Conservation (phyloP, 768 basidiomycete genomes). For the Scleroderma bovista region DNA sequence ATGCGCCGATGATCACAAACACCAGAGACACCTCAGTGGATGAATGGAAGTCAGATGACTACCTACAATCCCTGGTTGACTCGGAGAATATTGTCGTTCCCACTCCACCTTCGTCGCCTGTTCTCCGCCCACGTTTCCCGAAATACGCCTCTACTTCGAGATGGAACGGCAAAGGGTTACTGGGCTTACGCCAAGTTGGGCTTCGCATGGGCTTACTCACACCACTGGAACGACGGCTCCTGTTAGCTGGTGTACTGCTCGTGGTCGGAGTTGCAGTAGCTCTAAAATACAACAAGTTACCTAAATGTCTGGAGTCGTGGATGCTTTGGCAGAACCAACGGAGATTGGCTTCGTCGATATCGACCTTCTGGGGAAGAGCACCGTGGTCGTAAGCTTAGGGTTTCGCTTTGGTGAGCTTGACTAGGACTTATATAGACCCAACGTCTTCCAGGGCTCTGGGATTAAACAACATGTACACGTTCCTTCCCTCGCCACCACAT, state of each 20-base stretch:
- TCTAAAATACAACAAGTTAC: conserved; percentile 13
- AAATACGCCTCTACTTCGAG: conserved; percentile 13
- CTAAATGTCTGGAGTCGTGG: background rate
- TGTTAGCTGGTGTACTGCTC: conserved; percentile 63
- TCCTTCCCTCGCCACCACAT: too few relatives aligned
- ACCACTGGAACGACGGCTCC: conserved; percentile 20
- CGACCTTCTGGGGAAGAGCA: background rate
- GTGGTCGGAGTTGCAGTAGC: conserved; percentile 70
- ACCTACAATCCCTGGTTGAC: conserved; percentile 20
- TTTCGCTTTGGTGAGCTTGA: background rate
- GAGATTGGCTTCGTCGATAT: background rate
- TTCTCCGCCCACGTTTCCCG: conserved; percentile 4
- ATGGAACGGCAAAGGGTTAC: conserved; percentile 3
- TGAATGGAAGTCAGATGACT: conserved; percentile 22
- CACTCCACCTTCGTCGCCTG: conserved; percentile 20
- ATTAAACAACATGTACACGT: too few relatives aligned
- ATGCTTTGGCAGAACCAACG: background rate
- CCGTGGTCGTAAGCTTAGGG: background rate
- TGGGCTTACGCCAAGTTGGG: conserved; percentile 14
- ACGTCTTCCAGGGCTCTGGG: too few relatives aligned
- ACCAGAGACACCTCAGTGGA: conserved; percentile 13
- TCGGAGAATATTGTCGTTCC: conserved; percentile 21
- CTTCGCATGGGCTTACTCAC: conserved; percentile 22
- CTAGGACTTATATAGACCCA: too few relatives aligned
- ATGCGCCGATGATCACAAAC: conserved; percentile 22